Base-by-base conservation (phyloP, 176 grass and related monocot species). In the Cymbopogon citratus region DNA sequence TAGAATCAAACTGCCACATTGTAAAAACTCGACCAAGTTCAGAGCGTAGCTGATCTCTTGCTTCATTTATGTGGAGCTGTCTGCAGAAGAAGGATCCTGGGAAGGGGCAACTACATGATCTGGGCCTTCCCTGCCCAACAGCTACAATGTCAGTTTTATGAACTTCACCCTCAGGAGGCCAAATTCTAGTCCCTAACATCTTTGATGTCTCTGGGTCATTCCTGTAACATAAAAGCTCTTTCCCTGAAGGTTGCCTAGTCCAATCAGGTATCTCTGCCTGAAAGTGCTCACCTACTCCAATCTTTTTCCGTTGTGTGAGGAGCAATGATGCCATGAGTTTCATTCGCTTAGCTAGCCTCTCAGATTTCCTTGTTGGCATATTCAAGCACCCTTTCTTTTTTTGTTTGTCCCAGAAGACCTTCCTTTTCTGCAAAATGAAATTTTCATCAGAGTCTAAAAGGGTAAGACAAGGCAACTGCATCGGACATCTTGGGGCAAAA, bases 21-120 rank as follows among this genome's bases (percentile, higher is more conserved):
- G 12, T 77, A 83, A 99, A 99, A 81, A 87, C 85, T 80, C 69
- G 91, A 67, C 97, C 93, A 77, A 99, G 74, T 79, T 99, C 97
- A 83, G 63, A 93, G 71, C 80, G 89, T 35, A 99, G 85, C 25
- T 75, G 74, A 80, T 84, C 78, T 76, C 89, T 92, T 56, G 93
- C 85, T 33, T 63, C 63, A 72, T 68, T 74, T 75, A 85, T 87
- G 85, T 99, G 97, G 83, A 66, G 63, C 63, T 85, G 80, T 60
- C 90, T 80, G 69, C 97, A 99, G 67, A 80, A 86, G 51, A 87
- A 82, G 36, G 89, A 83, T 96, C 91, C 87, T 81, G 77, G 87
- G 82, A 49, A 89, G 44, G 63, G 21, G 48, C 97, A 99, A 26
- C 59, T 56, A 82, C 97, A 99, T 62, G 69, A 71, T 77, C 90